Evolutionary conservation across 345 rosid genomes (phyloP), one percentile per base, ranked within the genome.

Genomic region (Boechera retrofracta): DNA sequence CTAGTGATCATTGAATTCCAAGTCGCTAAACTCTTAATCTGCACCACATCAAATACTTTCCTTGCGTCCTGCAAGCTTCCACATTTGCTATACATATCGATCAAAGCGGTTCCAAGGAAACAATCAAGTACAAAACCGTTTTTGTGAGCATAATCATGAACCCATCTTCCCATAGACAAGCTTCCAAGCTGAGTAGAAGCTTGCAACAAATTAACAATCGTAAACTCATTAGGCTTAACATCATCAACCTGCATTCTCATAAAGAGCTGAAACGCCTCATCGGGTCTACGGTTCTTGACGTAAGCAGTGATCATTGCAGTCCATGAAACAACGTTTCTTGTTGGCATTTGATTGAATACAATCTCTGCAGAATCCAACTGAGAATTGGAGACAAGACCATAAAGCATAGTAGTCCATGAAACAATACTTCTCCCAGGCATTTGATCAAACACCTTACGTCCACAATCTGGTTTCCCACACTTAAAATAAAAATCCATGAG

Each of bases 1-100:
- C 94, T 86, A 65, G 92, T 85, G 49, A 91, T 89, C 97, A 91
- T 91, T 3, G 94, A 61, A 61, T 87, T 91, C 94, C 97, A 87
- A 24, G 92, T 85, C 15, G 92, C 92, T 76, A 89, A 77, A 65
- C 82, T 87, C 86, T 79, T 88, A 36, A 53, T 59, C 70, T 77
- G 45, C 89, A 86, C 79, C 31, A 76, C 77, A 42, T 82, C 82
- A 78, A 89, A 91, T 5, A 89, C 94, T 66, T 71, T 60, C 60
- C 83, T 86, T 32, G 93, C 90, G 51, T 85, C 89, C 60, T 64
- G 82, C 81, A 89, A 77, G 82, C 81, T 77, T 28, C 83, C 83
- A 72, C 83, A 81, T 72, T 81, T 81, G 57, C 83, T 81, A 67
- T 77, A 81, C 81, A 81, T 81, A 73, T 81, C 83, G 12, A 81